phyloP scores from a whole-genome alignment of 257 asterid genomes.

The Solanum infundibuliforme region DNA sequence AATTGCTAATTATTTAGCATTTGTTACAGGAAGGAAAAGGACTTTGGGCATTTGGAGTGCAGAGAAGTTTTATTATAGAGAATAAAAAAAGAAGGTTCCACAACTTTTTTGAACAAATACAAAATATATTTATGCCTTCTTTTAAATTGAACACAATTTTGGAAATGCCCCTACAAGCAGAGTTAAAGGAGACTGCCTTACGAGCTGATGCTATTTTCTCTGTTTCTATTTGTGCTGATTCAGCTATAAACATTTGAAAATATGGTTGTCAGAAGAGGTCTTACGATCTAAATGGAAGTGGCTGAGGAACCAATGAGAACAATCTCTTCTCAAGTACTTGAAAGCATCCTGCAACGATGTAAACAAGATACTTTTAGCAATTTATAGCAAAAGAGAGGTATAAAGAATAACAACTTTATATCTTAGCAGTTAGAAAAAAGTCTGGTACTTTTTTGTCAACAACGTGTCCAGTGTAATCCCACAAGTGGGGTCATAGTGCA shows the following conservation, averaged over 20 bases:
- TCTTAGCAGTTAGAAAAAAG: neutral
- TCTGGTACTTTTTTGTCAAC: neutral
- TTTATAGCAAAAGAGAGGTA: neutral
- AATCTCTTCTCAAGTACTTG: conserved; percentile 78
- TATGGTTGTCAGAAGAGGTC: conserved; percentile 19
- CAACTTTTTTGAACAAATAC: neutral
- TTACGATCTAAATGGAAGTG: conserved; percentile 97
- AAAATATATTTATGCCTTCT: neutral
- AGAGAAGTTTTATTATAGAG: neutral
- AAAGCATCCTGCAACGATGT: conserved; percentile 72
- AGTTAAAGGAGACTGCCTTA: neutral
- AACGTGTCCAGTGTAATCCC: neutral
- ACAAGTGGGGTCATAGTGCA: neutral
- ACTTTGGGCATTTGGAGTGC: neutral
- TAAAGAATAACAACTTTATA: neutral
- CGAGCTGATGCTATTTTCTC: neutral
- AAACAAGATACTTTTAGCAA: neutral
- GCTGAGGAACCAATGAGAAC: conserved; percentile 88
- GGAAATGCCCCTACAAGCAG: neutral
- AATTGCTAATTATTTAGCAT: no score
- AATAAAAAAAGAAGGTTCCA: neutral
- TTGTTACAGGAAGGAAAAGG: neutral
- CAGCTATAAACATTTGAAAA: neutral
- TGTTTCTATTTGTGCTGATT: neutral
- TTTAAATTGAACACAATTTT: neutral